Percentiles rank a stretch among this genome's conserved stretches.
phyloP scores from a whole-genome alignment of 148 eudicot species.

The Camellia sinensis region DNA sequence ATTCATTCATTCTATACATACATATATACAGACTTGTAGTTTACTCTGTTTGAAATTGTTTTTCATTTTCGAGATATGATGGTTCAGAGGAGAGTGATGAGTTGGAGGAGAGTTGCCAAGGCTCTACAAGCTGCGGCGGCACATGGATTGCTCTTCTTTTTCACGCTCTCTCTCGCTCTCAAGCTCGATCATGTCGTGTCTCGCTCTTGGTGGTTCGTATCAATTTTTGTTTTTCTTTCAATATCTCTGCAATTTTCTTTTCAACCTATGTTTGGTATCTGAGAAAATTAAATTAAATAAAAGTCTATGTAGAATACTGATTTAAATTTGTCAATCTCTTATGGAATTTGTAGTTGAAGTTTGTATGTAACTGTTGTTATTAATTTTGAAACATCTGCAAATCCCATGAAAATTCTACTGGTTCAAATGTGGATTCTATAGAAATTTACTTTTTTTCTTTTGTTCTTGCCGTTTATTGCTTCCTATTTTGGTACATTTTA shows the following conservation, averaged over 20 bases:
- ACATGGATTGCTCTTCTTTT: conserved; percentile 33
- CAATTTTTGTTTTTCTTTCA: background rate
- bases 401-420: background rate
- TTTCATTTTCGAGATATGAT: background rate
- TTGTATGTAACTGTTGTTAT: background rate
- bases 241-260: background rate
- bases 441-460: background rate
- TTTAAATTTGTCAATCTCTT: background rate
- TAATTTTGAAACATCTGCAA: background rate
- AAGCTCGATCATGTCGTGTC: conserved; percentile 32
- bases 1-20: background rate
- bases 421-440: background rate
- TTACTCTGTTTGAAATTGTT: too few species aligned
- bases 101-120: too few species aligned
- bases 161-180: background rate
- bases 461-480: background rate
- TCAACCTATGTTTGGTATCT: background rate
- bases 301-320: background rate
- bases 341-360: background rate
- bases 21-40: too few species aligned
- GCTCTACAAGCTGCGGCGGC: conserved; percentile 28
- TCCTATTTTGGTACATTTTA: background rate
- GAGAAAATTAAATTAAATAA: background rate
- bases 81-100: background rate
- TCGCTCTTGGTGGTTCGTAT: conserved; percentile 44